Evolutionary conservation across 148 eudicot species (phyloP).

Genomic region (Vaccinium vitisidaea): DNA sequence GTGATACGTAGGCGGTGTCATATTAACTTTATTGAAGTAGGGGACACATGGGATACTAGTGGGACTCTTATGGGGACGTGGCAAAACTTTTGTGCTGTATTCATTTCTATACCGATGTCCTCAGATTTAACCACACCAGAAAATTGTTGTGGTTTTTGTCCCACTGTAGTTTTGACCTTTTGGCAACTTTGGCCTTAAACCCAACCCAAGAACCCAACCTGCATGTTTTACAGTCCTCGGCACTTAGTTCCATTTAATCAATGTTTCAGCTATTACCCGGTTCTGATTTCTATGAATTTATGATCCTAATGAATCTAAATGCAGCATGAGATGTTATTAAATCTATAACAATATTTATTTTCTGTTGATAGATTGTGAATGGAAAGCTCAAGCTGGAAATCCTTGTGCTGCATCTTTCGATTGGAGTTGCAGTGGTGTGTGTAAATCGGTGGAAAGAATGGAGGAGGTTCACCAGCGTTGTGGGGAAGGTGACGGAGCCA

Average conservation of each 20-base stretch:
- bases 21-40: background rate
- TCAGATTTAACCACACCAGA: background rate
- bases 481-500: conserved; percentile 63
- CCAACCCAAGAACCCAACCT: background rate
- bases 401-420: conserved; percentile 73
- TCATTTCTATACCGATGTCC: background rate
- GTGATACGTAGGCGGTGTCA: background rate
- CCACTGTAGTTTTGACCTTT: background rate
- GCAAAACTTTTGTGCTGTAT: background rate
- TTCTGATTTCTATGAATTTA: background rate
- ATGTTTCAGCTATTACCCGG: background rate
- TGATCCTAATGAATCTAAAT: background rate
- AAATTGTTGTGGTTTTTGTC: background rate
- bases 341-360: background rate
- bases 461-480: conserved; percentile 57
- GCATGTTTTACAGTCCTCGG: background rate
- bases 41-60: background rate
- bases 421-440: conserved; percentile 78
- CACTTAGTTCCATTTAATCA: background rate
- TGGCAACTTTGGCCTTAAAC: background rate
- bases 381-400: conserved; percentile 67
- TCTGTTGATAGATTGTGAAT: conserved; percentile 56
- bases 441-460: conserved; percentile 64
- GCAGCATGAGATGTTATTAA: background rate
- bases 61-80: background rate